A percentile compares a stretch with the other conserved stretches of the same genome.
These are phyloP conservation scores for Leishmania aethiopica DNA, from an alignment of 208 protist genomes.

Conservation along the genomic window DNA sequence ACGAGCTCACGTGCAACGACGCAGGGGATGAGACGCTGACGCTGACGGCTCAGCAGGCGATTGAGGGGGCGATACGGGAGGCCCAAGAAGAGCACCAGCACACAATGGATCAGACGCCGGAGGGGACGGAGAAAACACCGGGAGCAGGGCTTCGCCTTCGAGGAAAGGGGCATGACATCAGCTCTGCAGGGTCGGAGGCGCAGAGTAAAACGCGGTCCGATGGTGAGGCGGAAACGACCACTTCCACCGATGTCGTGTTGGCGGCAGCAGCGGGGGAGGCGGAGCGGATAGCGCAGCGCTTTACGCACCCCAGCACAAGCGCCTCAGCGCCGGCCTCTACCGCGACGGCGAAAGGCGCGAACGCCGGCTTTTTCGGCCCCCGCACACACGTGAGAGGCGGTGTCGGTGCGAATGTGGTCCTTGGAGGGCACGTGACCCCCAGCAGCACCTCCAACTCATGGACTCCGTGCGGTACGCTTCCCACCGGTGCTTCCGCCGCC, in stretches of 20 bases:
- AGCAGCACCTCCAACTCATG: background rate
- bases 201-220: background rate
- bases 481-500: background rate
- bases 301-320: background rate
- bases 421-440: background rate
- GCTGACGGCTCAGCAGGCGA: constrained; percentile 4
- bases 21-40: constrained; percentile 10
- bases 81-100: constrained; percentile 2
- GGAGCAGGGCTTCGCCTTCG: background rate
- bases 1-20: constrained; percentile 2
- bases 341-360: background rate
- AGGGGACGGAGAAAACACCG: background rate
- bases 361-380: background rate
- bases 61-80: background rate
- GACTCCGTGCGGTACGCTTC: background rate
- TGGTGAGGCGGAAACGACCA: background rate
- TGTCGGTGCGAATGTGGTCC: background rate
- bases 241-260: background rate
- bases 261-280: background rate
- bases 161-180: background rate
- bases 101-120: background rate
- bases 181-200: background rate
- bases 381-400: background rate
- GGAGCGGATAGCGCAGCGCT: background rate
- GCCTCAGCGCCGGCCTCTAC: background rate